These are phyloP conservation scores for Hysterium pulicare DNA, from an alignment of 2,329 filamentous ascomycete species.

Conservation along the genomic window DNA sequence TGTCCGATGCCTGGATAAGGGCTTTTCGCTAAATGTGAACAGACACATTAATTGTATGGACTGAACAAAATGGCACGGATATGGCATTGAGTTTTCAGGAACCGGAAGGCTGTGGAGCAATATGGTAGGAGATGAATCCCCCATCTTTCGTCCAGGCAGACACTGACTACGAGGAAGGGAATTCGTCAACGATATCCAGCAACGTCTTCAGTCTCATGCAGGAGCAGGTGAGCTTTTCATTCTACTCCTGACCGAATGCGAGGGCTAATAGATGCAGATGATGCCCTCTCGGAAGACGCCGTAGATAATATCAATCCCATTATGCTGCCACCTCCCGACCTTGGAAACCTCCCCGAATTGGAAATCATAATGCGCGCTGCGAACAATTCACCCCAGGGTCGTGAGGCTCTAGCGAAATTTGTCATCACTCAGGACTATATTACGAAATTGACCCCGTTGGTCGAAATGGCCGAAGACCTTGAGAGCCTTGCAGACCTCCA, in stretches of 20 bases:
- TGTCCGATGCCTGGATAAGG: constrained; percentile 6
- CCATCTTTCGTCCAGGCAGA: constrained; percentile 4
- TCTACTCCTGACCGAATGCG: background rate
- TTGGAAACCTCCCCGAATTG: constrained; percentile 80
- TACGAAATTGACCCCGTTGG: constrained; percentile 76
- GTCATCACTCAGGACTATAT: constrained; percentile 86
- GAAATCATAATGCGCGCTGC: constrained; percentile 79
- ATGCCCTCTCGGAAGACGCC: constrained; percentile 83
- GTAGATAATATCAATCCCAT: constrained; percentile 71
- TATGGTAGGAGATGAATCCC: constrained; percentile 77
- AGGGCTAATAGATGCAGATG: constrained; percentile 55
- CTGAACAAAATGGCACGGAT: constrained; percentile 83
- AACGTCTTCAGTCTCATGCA: constrained; percentile 62
- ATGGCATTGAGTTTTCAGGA: constrained; percentile 99
- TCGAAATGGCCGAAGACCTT: constrained; percentile 85
- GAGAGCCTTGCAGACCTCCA: constrained; percentile 85
- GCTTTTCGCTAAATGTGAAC: constrained; percentile 21
- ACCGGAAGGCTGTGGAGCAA: constrained; percentile 84
- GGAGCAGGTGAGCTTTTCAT: constrained; percentile 54
- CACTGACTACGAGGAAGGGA: constrained; percentile 59
- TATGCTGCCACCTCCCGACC: constrained; percentile 71
- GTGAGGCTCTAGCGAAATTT: constrained; percentile 84
- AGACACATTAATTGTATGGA: constrained; percentile 99
- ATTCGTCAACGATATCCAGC: constrained; percentile 83
- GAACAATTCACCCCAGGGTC: constrained; percentile 68